These are phyloP conservation scores for Boletus vinaceobasis DNA, from an alignment of 768 basidiomycete genomes.

Conservation along the genomic window DNA sequence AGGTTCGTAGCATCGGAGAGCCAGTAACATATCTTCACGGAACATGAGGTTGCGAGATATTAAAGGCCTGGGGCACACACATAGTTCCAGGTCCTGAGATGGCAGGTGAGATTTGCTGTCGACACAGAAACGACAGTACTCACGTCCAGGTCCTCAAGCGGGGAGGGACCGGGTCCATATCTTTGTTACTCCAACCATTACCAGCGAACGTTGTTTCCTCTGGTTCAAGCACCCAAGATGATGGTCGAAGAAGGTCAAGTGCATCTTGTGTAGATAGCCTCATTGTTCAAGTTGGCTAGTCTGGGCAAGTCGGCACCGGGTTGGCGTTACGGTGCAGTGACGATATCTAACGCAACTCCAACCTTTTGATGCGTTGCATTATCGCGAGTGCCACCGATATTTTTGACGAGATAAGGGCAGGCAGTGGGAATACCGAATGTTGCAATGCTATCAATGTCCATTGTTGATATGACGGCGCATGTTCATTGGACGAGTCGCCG, in stretches of 20 bases:
- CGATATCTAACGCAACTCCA: too few species aligned
- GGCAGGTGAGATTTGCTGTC: not conserved
- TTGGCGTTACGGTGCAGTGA: not conserved
- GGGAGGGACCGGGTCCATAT: constrained; percentile 73
- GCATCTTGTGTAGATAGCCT: not conserved
- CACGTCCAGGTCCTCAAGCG: constrained; percentile 58
- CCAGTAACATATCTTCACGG: constrained; percentile 27
- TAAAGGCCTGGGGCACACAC: constrained; percentile 52
- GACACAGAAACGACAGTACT: not conserved
- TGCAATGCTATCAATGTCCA: not conserved
- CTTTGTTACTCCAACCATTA: constrained; percentile 64
- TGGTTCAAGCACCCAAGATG: constrained; percentile 18
- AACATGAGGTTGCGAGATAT: constrained; percentile 10
- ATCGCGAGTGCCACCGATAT: constrained; percentile 3
- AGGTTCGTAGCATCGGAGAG: constrained; percentile 34
- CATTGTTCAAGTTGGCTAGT: constrained; percentile 5
- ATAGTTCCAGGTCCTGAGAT: constrained; percentile 51
- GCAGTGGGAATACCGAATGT: not conserved
- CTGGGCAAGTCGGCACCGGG: not conserved
- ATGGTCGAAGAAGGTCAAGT: constrained; percentile 14
- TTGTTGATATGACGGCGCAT: not conserved
- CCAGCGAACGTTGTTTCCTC: constrained; percentile 52
- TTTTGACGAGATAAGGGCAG: constrained; percentile 5
- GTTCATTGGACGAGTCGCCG: not conserved
- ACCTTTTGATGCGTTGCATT: constrained; percentile 6